Conservation (phyloP, 2,329 filamentous ascomycete genomes). For the Colletotrichum higginsianum region DNA sequence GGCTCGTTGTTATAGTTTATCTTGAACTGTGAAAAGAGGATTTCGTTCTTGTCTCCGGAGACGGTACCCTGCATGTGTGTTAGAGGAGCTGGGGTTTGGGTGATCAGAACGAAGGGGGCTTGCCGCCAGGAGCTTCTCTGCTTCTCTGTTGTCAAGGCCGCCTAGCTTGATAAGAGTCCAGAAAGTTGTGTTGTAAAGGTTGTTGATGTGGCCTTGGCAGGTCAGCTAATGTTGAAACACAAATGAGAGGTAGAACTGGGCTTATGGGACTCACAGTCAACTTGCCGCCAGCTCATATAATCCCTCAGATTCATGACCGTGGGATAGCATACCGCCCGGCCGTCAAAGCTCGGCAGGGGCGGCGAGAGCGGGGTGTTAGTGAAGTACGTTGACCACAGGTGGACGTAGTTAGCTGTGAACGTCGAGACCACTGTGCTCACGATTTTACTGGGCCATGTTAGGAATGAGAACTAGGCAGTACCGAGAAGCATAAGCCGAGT, state of each 20-base stretch:
- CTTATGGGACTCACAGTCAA: constrained; percentile 80
- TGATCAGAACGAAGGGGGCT: constrained; percentile 41
- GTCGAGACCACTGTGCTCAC: constrained; percentile 92
- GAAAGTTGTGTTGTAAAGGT: constrained; percentile 97
- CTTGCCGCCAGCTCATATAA: constrained; percentile 97
- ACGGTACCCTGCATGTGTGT: constrained; percentile 76
- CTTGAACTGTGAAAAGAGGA: constrained; percentile 87
- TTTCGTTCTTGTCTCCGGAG: constrained; percentile 93
- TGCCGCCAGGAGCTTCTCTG: constrained; percentile 85
- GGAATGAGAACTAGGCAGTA: not conserved
- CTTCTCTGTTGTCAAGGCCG: constrained; percentile 81
- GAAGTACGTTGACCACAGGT: constrained; percentile 84
- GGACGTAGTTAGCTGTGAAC: constrained; percentile 92
- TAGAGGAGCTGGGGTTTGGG: not conserved
- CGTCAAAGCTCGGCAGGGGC: constrained; percentile 92
- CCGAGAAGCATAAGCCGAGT: not conserved
- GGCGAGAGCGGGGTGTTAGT: constrained; percentile 77
- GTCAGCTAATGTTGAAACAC: constrained; percentile 40
- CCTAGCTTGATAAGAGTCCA: constrained; percentile 89
- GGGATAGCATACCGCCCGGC: constrained; percentile 91
- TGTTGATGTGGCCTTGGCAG: constrained; percentile 89
- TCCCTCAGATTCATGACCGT: constrained; percentile 86
- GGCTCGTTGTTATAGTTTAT: constrained; percentile 99
- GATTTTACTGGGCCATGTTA: constrained; percentile 76
- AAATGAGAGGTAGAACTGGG: not conserved